Base-by-base conservation (phyloP, 129 eudicot species). In the Mikania micrantha region DNA sequence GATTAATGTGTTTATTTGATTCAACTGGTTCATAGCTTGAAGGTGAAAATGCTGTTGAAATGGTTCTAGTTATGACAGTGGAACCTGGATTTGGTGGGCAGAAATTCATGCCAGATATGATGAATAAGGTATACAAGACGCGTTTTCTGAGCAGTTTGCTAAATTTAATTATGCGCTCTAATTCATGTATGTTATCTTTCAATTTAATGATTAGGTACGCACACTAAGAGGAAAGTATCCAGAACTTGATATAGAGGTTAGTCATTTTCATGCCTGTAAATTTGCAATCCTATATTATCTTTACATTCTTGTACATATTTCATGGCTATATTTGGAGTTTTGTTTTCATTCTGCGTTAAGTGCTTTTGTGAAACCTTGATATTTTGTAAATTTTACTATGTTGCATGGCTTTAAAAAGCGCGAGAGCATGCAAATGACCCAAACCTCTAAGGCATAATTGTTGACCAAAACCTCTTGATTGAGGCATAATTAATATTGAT, bases 41-140 rank as follows among this genome's bases (percentile, higher is more conserved):
- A 48, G 85, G 80, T 61, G 81, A 84, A 78, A 73, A 72, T 67
- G 81, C 92, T 17, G 96, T 88, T 81, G 96, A 93, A 73, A 77
- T 93, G 96, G 95, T 93, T 54, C 96, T 93, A 70, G 90, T 93
- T 29, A 93, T 93, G 99, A 93, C 99, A 3, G 93, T 93, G 28
- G 93, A 86, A 73, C 99, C 99, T 74, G 99, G 92, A 67, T 93
- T 93, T 75, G 95, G 99, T 72, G 96, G 99, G 44, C 99, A 93
- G 78, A 93, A 89, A 73, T 89, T 93, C 72, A 89, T 93, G 88
- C 90, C 96, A 25, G 90, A 93, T 68, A 93, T 75, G 86, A 93
- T 93, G 99, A 87, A 85, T 72, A 93, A 89, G 95, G 99, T 93
- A 64, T 48, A 44, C 32, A 12, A 72, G 20, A 49, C 12, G 2